Evolutionary conservation across 495 filamentous ascomycete species (phyloP).

Genomic region (Tuber aestivum): DNA sequence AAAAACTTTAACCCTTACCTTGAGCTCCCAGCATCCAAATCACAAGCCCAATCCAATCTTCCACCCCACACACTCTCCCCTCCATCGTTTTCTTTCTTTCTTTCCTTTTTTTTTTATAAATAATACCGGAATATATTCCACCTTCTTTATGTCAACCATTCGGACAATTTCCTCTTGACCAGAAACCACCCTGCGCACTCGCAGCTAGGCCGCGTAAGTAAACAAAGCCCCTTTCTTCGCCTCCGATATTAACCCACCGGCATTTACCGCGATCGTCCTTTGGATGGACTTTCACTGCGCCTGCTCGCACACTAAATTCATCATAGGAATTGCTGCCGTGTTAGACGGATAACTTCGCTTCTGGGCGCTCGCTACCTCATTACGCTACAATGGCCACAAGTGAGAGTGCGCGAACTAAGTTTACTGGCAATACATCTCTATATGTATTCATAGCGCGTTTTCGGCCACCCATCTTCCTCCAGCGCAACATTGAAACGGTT

Average conservation of each 20-base stretch:
- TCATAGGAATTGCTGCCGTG: neutral
- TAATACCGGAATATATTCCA: neutral
- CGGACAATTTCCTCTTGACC: neutral
- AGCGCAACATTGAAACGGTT: conserved; percentile 36
- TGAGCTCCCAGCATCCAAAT: neutral
- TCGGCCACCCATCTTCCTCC: conserved; percentile 30
- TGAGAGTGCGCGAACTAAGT: conserved; percentile 27
- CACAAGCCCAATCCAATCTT: neutral
- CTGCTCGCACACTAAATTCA: neutral
- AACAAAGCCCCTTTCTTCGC: neutral
- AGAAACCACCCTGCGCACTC: neutral
- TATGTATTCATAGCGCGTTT: conserved; percentile 34
- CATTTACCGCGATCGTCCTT: neutral
- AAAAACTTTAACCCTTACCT: neutral
- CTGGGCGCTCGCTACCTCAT: neutral
- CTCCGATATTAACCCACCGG: neutral
- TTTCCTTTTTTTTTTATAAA: neutral
- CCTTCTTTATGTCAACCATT: neutral
- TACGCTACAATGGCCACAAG: conserved; percentile 17
- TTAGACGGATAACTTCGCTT: neutral
- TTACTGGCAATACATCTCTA: conserved; percentile 37
- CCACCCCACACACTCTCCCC: neutral
- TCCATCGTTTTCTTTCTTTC: neutral
- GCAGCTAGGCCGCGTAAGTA: neutral
- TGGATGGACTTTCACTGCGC: neutral